Evolutionary conservation across 2,329 filamentous ascomycete species (phyloP).

Genomic region (Fusarium pseudograminearum): DNA sequence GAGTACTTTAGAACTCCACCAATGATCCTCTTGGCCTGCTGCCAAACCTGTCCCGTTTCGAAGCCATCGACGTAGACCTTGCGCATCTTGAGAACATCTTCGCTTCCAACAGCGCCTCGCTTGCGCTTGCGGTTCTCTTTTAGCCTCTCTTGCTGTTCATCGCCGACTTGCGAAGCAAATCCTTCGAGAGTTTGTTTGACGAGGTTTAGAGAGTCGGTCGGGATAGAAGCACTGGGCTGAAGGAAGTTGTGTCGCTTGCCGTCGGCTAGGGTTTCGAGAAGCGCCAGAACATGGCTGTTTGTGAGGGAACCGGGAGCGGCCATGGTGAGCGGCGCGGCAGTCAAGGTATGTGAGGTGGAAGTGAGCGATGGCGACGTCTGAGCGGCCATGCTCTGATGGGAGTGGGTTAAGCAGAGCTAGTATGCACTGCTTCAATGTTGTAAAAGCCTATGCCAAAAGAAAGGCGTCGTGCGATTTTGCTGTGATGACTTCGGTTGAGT

Average conservation of each 20-base stretch:
- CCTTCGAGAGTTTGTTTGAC: slow-evolving; percentile 85
- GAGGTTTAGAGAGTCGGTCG: slow-evolving; percentile 76
- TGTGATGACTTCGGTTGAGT: slow-evolving; percentile 21
- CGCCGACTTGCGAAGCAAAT: slow-evolving; percentile 78
- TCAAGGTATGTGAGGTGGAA: slow-evolving; percentile 74
- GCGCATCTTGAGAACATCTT: slow-evolving; percentile 77
- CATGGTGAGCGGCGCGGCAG: slow-evolving; percentile 61
- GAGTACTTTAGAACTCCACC: slow-evolving; percentile 65
- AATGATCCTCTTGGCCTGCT: slow-evolving; percentile 89
- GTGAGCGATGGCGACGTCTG: slow-evolving; percentile 70
- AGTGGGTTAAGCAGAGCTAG: slow-evolving; percentile 27
- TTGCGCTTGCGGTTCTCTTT: slow-evolving; percentile 84
- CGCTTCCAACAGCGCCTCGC: slow-evolving; percentile 64
- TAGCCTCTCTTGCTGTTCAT: slow-evolving; percentile 76
- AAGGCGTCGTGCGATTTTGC: slow-evolving; percentile 4
- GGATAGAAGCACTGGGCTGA: slow-evolving; percentile 75
- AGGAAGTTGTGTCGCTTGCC: slow-evolving; percentile 79
- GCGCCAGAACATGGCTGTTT: slow-evolving; percentile 58
- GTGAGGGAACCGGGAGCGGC: slow-evolving; percentile 53
- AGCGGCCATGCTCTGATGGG: slow-evolving; percentile 51
- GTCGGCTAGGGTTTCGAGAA: slow-evolving; percentile 69
- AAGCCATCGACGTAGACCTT: slow-evolving; percentile 91
- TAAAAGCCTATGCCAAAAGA: not conserved
- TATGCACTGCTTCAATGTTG: slow-evolving; percentile 22
- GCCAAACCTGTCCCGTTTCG: slow-evolving; percentile 89